These are phyloP conservation scores for Brassica nigra DNA, from an alignment of 345 rosid species.

Conservation along the genomic window DNA sequence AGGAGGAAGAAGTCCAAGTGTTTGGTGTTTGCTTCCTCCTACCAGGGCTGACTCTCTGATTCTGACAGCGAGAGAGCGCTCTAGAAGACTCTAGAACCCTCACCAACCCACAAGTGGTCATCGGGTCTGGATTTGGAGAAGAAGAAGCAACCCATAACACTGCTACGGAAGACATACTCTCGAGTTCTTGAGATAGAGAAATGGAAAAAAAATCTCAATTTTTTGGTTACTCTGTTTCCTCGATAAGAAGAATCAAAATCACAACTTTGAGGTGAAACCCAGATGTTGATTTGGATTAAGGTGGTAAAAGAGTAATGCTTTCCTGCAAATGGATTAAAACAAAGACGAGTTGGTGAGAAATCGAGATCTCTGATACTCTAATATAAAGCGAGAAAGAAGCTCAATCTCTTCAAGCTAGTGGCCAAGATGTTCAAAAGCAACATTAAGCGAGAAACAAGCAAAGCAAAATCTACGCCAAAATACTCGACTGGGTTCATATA, in stretches of 20 bases:
- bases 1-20: conserved; percentile 7
- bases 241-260: conserved; percentile 18
- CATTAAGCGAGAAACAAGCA: conserved; percentile 3
- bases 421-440: conserved; percentile 17
- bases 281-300: conserved; percentile 26
- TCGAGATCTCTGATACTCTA: background rate
- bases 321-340: conserved; percentile 29
- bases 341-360: background rate
- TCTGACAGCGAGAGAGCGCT: conserved; percentile 22
- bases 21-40: conserved; percentile 36
- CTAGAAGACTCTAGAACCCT: conserved; percentile 37
- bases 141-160: conserved; percentile 42
- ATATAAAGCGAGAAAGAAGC: background rate
- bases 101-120: conserved; percentile 31
- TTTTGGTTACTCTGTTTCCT: conserved; percentile 37
- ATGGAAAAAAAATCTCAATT: conserved; percentile 15
- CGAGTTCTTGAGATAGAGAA: background rate
- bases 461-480: background rate
- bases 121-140: conserved; percentile 40
- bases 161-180: conserved; percentile 43
- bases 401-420: background rate
- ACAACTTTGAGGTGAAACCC: conserved; percentile 14
- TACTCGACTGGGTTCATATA: conserved; percentile 19
- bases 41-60: conserved; percentile 18
- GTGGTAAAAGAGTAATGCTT: background rate